Evolutionary conservation across 2,329 filamentous ascomycete genomes (phyloP), one percentile per base, ranked within the genome.

Genomic region (Teratosphaeria destructans): DNA sequence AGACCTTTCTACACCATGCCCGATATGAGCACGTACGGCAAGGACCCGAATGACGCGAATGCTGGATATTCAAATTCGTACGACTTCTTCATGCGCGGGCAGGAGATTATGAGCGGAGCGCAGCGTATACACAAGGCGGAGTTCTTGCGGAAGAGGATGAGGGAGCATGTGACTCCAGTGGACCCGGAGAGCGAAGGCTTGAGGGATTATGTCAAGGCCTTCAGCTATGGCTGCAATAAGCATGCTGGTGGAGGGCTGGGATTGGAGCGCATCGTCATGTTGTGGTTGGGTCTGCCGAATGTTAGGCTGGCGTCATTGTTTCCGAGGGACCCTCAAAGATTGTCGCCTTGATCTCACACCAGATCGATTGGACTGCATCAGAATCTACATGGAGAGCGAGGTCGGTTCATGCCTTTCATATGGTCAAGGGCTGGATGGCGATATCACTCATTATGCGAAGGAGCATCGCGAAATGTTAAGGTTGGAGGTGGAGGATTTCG

Each of bases 1-100:
- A 85, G 94, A 34, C 93, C 93, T 5, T 96, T 96, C 76, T 97
- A 96, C 76, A 91, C 93, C 62, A 90, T 93, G 78, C 85, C 89
- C 58, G 88, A 89, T 70, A 83, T 84, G 2, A 78, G 82, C 52
- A 83, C 88, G 67, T 73, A 76, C 47, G 70, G 75, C 65, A 37
- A 56, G 16, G 35, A 29, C 26, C 68, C 75, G 6, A 66, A 79
- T 74, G 60, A 70, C 54, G 71, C 71, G 37, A 78, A 78, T 64
- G 76, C 81, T 55, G 85, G 85, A 74, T 78, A 78, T 67, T 77
- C 80, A 52, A 85, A 86, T 76, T 83, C 81, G 3, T 87, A 85
- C 73, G 84, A 87, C 72, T 85, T 87, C 77, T 86, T 87, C 77
- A 86, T 87, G 84, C 82, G 84, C 66, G 84, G 84, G 14, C 83